A percentile compares a stretch with the other conserved stretches of the same genome.
phyloP scores from a whole-genome alignment of 108 stramenopile species.

The Schizochytrium sp. region DNA sequence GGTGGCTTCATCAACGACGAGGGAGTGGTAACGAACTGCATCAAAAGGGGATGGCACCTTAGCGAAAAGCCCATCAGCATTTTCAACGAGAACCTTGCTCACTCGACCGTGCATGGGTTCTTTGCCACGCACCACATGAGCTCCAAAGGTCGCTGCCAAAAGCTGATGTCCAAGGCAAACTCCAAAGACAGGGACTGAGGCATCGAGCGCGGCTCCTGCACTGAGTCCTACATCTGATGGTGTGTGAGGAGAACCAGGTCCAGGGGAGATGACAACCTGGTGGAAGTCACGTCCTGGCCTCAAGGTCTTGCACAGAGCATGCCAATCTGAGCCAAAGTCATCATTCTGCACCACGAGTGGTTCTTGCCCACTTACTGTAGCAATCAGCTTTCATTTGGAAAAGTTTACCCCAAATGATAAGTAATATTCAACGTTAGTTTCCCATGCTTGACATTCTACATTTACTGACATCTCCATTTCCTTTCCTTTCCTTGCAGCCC shows the following conservation, averaged over 20 bases:
- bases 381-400: slow-evolving; percentile 56
- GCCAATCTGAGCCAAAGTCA: slow-evolving; percentile 64
- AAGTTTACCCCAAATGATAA: no score
- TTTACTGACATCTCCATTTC: not conserved
- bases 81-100: slow-evolving; percentile 62
- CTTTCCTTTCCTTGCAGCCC: not conserved
- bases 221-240: slow-evolving; percentile 73
- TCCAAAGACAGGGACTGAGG: slow-evolving; percentile 70
- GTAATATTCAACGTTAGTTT: no score
- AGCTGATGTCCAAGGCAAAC: slow-evolving; percentile 76
- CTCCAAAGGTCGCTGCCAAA: slow-evolving; percentile 64
- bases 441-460: not conserved
- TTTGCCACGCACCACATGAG: slow-evolving; percentile 47
- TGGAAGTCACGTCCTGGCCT: slow-evolving; percentile 54
- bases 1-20: slow-evolving; percentile 65
- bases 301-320: slow-evolving; percentile 30
- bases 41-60: slow-evolving; percentile 66
- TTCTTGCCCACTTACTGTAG: slow-evolving; percentile 67
- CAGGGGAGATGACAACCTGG: slow-evolving; percentile 71
- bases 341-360: slow-evolving; percentile 73
- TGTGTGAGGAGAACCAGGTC: slow-evolving; percentile 70
- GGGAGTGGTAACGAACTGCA: slow-evolving; percentile 76
- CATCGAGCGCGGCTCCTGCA: slow-evolving; percentile 60
- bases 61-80: slow-evolving; percentile 63
- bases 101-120: slow-evolving; percentile 75